Evolutionary conservation across 768 basidiomycete species (phyloP), one percentile per base, ranked within the genome.

Genomic region (Gymnopilus junonius): DNA sequence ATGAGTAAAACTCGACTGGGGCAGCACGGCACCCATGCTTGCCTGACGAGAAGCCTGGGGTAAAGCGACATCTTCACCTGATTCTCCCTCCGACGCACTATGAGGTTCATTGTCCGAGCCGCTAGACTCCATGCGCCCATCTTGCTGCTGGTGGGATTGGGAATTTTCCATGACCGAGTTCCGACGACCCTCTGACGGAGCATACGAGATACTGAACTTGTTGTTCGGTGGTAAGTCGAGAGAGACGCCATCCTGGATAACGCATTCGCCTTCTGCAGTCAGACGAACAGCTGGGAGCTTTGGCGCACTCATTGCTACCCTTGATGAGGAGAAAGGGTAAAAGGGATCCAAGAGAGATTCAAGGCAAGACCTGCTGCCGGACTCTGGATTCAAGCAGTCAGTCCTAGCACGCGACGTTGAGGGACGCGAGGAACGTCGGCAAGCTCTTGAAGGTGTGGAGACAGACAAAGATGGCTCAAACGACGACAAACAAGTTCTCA

Each of bases 181-280:
- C 57, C 54, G 58, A 37, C 63, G 59, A 76, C 75, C 58, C 76
- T 76, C 63, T 21, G 77, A 72, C 32, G 78, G 77, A 14, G 85
- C 82, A 83, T 85, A 87, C 34, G 86, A 83, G 59, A 89, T 76
- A 39, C 82, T 85, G 73, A 90, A 89, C 74, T 83, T 86, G 77
- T 74, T 88, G 58, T 80, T 79, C 23, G 77, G 66, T 14, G 82
- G 77, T n/a, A 82, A 65, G 58, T 82, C 81, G 40, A 83, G 74
- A 59, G 82, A 67, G 48, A 85, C 75, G 39, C 78, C 73, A 60
- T 87, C 87, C 61, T 81, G 72, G 17, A 76, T 69, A 50, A 80
- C 68, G 65, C 77, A 76, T 42, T 80, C 78, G 63, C 80, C 80
- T 60, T 82, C 82, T 56, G 77, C 67, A 31, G 82, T 81, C 67